Evolutionary conservation across 2,329 filamentous ascomycete genomes (phyloP).

Genomic region (Colletotrichum tanaceti): DNA sequence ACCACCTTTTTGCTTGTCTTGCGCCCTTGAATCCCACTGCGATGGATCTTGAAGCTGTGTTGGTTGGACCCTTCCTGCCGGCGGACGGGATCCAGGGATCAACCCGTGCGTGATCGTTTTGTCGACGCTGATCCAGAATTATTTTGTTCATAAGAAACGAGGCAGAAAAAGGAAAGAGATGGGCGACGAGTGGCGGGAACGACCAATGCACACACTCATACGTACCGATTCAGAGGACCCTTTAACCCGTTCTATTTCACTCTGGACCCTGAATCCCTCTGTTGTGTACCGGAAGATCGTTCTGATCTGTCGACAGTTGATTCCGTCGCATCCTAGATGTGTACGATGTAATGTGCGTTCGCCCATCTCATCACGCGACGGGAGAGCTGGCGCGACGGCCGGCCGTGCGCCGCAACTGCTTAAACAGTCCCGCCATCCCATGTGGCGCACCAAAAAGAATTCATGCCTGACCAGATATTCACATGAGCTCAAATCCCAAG

Average conservation of each 20-base stretch:
- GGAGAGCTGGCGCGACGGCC: not conserved
- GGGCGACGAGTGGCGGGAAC: not conserved
- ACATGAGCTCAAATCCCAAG: not conserved
- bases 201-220: no score
- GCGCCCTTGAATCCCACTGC: constrained; percentile 14
- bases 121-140: constrained; percentile 17
- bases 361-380: not conserved
- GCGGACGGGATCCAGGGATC: constrained; percentile 13
- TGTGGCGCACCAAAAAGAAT: not conserved
- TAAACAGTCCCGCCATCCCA: not conserved
- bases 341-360: no score
- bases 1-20: not conserved
- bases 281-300: constrained; percentile 1
- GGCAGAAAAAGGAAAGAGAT: not conserved
- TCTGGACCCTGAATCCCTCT: constrained; percentile 1
- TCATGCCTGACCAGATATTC: not conserved
- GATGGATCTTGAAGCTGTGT: constrained; percentile 2
- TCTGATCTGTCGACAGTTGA: not conserved
- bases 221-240: not conserved
- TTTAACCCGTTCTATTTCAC: not conserved
- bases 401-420: not conserved
- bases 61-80: constrained; percentile 10
- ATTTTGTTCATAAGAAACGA: not conserved
- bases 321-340: not conserved
- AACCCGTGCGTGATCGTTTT: constrained; percentile 24